Conservation (phyloP, 106 monocot species). For the Dendrobium catenatum region DNA sequence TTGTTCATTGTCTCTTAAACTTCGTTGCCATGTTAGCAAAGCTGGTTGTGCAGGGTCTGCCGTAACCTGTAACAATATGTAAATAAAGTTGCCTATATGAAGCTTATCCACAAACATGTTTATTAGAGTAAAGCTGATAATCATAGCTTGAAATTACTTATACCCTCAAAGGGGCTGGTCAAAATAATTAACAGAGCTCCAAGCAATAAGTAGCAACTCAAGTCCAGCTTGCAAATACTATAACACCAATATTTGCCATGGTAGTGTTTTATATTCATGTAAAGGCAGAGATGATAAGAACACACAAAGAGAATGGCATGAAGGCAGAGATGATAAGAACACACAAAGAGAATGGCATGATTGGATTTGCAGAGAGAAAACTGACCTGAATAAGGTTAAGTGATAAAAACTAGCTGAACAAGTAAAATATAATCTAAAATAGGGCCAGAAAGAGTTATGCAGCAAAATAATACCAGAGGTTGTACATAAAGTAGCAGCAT, state of each 20-base stretch:
- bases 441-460: too few species aligned
- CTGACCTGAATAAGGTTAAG: too few species aligned
- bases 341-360: too few species aligned
- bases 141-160: neutral
- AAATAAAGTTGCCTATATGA: neutral
- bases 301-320: too few species aligned
- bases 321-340: too few species aligned
- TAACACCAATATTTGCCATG: neutral
- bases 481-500: too few species aligned
- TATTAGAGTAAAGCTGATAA: neutral
- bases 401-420: too few species aligned
- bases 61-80: conserved; percentile 12
- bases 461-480: too few species aligned
- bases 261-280: too few species aligned
- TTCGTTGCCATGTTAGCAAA: conserved; percentile 41
- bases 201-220: neutral
- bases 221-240: neutral
- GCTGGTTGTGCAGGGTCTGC: conserved; percentile 30
- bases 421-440: too few species aligned
- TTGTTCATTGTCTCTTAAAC: conserved; percentile 20
- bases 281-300: too few species aligned
- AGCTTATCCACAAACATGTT: neutral
- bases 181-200: neutral
- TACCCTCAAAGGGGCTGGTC: neutral
- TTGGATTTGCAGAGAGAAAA: too few species aligned